Percentiles rank a stretch among this genome's conserved stretches.
phyloP scores from a whole-genome alignment of 768 basidiomycete genomes.

The Trametes elegans region DNA sequence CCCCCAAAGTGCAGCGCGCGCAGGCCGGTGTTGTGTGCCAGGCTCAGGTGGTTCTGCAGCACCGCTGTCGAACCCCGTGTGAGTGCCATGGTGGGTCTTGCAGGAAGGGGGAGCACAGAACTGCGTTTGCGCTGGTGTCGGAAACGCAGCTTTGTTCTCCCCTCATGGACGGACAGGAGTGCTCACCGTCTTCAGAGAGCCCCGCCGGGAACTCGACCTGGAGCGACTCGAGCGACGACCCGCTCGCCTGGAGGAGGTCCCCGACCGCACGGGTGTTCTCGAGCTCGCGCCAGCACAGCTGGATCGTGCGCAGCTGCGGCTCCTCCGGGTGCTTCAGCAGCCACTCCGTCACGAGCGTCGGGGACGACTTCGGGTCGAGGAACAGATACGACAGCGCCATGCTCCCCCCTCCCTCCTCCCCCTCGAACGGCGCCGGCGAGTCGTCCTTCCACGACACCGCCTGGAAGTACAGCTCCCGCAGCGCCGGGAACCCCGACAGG shows the following conservation, averaged over 20 bases:
- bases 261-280: conserved; percentile 26
- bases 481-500: conserved; percentile 27
- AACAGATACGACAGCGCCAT: conserved; percentile 29
- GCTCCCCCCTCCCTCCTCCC: background rate
- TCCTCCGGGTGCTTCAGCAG: conserved; percentile 26
- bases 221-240: conserved; percentile 27
- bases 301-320: conserved; percentile 26
- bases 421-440: conserved; percentile 18
- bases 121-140: no score
- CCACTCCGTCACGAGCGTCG: conserved; percentile 30
- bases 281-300: conserved; percentile 31
- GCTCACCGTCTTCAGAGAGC: conserved; percentile 23
- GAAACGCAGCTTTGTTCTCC: no score
- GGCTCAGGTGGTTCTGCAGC: conserved; percentile 26
- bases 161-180: no score
- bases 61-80: conserved; percentile 15
- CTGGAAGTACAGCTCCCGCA: conserved; percentile 30
- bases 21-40: conserved; percentile 29
- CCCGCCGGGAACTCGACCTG: conserved; percentile 29
- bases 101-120: background rate
- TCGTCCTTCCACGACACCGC: conserved; percentile 28
- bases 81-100: background rate
- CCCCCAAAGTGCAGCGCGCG: conserved; percentile 28
- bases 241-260: conserved; percentile 27
- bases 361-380: conserved; percentile 29